Evolutionary conservation across 192 early-diverging fungal genomes (phyloP).

Genomic region (Coemansia sp.): DNA sequence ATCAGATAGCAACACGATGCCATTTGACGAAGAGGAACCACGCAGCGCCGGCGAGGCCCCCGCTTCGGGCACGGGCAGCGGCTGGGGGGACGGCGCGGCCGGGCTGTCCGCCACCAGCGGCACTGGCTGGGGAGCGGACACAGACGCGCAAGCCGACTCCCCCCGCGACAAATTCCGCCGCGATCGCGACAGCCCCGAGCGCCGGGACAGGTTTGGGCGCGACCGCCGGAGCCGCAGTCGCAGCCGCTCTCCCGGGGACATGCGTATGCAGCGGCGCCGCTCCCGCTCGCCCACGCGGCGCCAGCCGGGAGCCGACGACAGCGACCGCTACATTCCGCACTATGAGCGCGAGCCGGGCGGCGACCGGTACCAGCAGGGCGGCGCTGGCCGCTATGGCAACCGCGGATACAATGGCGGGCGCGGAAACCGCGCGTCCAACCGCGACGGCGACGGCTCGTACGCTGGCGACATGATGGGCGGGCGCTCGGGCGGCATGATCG

Average conservation of each 20-base stretch:
- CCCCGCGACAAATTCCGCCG: constrained; percentile 47
- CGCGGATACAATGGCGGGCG: constrained; percentile 39
- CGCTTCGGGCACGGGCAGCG: constrained; percentile 3
- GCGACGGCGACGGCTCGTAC: constrained; percentile 39
- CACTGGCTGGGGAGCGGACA: constrained; percentile 27
- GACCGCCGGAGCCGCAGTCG: constrained; percentile 36
- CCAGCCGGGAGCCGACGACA: constrained; percentile 49
- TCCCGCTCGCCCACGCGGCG: constrained; percentile 48
- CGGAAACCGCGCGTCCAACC: constrained; percentile 40
- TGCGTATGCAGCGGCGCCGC: constrained; percentile 32
- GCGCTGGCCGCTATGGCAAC: constrained; percentile 22
- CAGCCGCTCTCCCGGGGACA: constrained; percentile 41
- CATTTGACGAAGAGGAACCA: constrained; percentile 47
- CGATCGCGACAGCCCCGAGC: constrained; percentile 49
- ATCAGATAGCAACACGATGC: constrained; percentile 16
- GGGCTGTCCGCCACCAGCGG: constrained; percentile 4
- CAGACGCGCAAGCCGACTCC: constrained; percentile 15
- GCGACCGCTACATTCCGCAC: constrained; percentile 82
- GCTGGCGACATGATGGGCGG: constrained; percentile 27
- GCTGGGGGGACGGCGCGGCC: background rate
- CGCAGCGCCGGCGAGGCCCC: constrained; percentile 22
- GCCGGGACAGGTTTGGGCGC: constrained; percentile 51
- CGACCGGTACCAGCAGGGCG: constrained; percentile 46
- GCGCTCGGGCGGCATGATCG: constrained; percentile 44
- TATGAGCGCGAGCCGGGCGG: constrained; percentile 70